Base-by-base conservation (phyloP, 768 basidiomycete species). In the Tylopilus felleus region DNA sequence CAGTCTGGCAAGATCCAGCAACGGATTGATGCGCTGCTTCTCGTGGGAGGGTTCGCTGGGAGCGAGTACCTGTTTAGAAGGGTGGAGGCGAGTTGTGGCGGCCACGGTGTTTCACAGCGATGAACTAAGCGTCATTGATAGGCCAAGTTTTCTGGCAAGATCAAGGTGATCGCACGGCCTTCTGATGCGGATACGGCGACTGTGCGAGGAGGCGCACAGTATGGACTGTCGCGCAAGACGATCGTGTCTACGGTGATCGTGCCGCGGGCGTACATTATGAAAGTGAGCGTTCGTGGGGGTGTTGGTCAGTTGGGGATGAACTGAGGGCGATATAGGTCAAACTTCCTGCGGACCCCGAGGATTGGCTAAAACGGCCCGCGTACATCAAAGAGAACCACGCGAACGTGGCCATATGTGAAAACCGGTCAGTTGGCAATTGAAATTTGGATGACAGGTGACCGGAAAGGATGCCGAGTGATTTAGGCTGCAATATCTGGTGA, bases 171-270 rank as follows among this genome's bases (percentile, higher is more conserved):
- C 64, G 87, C 86, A 31, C 82, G 93, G 48, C 92, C 93, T 25
- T 77, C 84, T 35, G 92, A 95, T 72, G 85, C 88, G 27, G 93
- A 94, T 65, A 93, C 92, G 14, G 93, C 93, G 2, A 94, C 92
- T 1, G 73, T 88, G 52, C 86, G 91, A 50, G 92, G 92, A 42
- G 92, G 88, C n/a, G 92, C 92, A 31, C 81, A 85, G 65, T 93
- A 93, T 68, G 92, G 92, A 22, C 77, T 93, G 23, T 86, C 90
- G 19, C 80, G 84, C 47, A 77, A 83, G 59, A 76, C 83, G 27
- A 78, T 92, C 14, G 91, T 94, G 10, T 90, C 90, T 19, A 88
- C 84, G 42, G 80, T 93, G 48, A 88, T 94, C 50, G 83, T 83
- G 14, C 91, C 92, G 14, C 80, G 85, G 49, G 85, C 89, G 23